Evolutionary conservation across 495 filamentous ascomycete species (phyloP).

Genomic region (Tuber borchii): DNA sequence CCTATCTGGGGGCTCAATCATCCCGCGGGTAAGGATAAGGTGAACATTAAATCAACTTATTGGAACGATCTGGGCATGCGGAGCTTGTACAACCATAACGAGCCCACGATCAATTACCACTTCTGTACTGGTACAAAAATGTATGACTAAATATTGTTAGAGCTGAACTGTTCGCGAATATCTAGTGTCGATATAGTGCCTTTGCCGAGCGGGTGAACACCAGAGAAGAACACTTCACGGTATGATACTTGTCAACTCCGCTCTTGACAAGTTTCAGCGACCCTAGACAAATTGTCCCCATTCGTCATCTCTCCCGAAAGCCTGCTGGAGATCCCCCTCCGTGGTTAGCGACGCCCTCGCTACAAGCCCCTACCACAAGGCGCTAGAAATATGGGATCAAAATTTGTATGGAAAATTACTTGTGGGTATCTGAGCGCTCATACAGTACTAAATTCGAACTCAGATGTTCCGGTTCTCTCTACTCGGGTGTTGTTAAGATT

Average conservation of each 20-base stretch:
- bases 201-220: not conserved
- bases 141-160: not conserved
- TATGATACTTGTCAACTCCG: not conserved
- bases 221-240: not conserved
- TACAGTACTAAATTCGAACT: too few species aligned
- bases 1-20: not conserved
- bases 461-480: too few species aligned
- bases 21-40: not conserved
- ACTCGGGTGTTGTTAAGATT: too few species aligned
- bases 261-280: not conserved
- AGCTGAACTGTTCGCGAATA: not conserved
- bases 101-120: not conserved
- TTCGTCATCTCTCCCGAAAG: not conserved
- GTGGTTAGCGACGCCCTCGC: not conserved
- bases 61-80: not conserved
- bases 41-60: not conserved
- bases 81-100: not conserved
- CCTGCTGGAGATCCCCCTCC: not conserved
- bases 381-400: too few species aligned
- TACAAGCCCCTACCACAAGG: not conserved
- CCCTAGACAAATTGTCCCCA: not conserved
- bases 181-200: not conserved
- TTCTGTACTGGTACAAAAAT: not conserved
- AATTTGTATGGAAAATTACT: too few species aligned
- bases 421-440: too few species aligned